Evolutionary conservation across 2,329 filamentous ascomycete genomes (phyloP), one percentile per base, ranked within the genome.

Genomic region (Fusarium gaditjirri): DNA sequence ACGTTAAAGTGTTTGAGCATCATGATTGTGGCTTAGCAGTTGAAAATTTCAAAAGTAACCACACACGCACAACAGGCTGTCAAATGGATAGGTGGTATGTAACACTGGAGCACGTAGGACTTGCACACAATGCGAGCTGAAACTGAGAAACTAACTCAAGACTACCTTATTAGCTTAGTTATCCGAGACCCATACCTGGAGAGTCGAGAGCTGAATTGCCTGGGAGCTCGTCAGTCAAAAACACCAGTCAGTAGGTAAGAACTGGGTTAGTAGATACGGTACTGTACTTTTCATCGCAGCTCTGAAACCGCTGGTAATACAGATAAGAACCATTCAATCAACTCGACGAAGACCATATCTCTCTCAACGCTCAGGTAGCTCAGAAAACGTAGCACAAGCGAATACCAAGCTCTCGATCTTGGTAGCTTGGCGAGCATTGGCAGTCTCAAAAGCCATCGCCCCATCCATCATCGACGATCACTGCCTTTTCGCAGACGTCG

Each of bases 391-490:
- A 49, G 49, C 44, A 38, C 46, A 43, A 47, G 38, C 52, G 38
- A 65, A 55, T 54, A 23, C 39, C 29, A 31, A 68, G 64, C 44
- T 59, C 33, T 41, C 36, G 31, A 41, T 41, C 44, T 57, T 69
- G 58, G 27, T 39, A 27, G 31, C 50, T 68, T 69, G 58, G 46
- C 41, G 52, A 63, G 42, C 41, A 65, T 68, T 68, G 58, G 52
- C 64, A 50, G 59, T 49, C n/a, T 52, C 29, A 43, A 47, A 43
- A 38, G 44, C 35, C n/a, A 19, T 59, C 47, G 29, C 54, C 46
- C 54, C 54, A 66, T 57, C 38, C 60, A 70, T 66, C 66, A 70
- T 66, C 36, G 43, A 65, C 54, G 70, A 70, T 70, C 61, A 50
- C 65, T 70, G 58, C 47, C 66, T 42, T 41, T 43, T 68, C 43